These are phyloP conservation scores for Botryobasidium botryosum DNA, from an alignment of 768 basidiomycete genomes.

Conservation along the genomic window DNA sequence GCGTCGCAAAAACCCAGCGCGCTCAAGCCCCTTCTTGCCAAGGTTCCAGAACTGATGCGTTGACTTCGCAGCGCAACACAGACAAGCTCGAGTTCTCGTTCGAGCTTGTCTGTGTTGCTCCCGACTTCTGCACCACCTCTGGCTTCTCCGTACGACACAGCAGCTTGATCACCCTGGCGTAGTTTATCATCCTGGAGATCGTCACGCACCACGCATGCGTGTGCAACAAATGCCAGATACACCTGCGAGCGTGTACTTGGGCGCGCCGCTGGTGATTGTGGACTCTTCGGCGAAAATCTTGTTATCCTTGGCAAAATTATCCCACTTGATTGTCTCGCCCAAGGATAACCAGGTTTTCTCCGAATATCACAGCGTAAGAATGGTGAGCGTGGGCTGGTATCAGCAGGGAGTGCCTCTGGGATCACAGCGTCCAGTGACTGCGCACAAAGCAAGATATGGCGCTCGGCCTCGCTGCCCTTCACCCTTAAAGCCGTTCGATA, in stretches of 20 bases:
- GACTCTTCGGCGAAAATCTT: conserved; percentile 97
- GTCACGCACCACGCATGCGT: conserved; percentile 99
- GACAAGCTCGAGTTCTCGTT: conserved; percentile 90
- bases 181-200: conserved; percentile 99
- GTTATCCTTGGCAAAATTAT: conserved; percentile 98
- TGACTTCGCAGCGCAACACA: conserved; percentile 90
- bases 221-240: conserved; percentile 96
- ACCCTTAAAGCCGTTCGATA: conserved; percentile 70
- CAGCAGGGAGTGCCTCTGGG: conserved; percentile 82
- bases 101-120: conserved; percentile 91
- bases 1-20: conserved; percentile 90
- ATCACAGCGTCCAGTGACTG: conserved; percentile 90
- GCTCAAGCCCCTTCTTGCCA: conserved; percentile 98
- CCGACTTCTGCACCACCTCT: conserved; percentile 95
- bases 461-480: conserved; percentile 85
- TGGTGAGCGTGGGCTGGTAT: conserved; percentile 98
- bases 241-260: conserved; percentile 96
- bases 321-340: conserved; percentile 97
- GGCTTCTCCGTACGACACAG: conserved; percentile 98
- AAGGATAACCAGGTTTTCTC: conserved; percentile 97
- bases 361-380: conserved; percentile 93
- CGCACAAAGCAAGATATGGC: conserved; percentile 95
- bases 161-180: conserved; percentile 96
- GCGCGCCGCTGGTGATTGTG: conserved; percentile 86
- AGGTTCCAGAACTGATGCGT: conserved; percentile 99